These are phyloP conservation scores for Helichrysum umbraculigerum DNA, from an alignment of 129 eudicot genomes.

Conservation along the genomic window DNA sequence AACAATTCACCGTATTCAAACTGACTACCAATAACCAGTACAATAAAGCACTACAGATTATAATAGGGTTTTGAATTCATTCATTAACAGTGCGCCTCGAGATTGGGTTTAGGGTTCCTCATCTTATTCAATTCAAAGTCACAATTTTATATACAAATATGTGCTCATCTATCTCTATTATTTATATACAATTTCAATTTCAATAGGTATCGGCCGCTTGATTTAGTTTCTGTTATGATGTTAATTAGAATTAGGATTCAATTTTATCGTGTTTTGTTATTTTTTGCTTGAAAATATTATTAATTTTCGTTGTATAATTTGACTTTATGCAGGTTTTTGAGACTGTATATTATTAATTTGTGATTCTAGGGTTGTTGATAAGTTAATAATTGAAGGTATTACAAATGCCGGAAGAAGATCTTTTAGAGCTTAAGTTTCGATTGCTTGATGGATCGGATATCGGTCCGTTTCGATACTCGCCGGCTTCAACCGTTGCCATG, in stretches of 20 bases:
- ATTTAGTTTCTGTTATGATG: neutral
- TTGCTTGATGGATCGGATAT: constrained; percentile 89
- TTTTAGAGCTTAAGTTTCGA: constrained; percentile 81
- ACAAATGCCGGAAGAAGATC: constrained; percentile 95
- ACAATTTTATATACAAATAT: neutral
- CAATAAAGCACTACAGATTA: neutral
- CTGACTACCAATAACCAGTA: neutral
- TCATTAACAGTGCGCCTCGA: constrained; percentile 35
- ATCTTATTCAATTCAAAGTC: constrained; percentile 27
- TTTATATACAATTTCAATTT: neutral
- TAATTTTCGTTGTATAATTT: neutral
- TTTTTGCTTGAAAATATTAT: constrained; percentile 1
- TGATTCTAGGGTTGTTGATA: constrained; percentile 22
- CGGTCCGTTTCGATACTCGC: constrained; percentile 85
- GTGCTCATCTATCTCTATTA: neutral
- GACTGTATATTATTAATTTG: constrained; percentile 9
- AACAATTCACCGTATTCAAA: constrained; percentile 21
- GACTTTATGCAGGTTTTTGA: constrained; percentile 19
- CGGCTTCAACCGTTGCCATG: constrained; percentile 77
- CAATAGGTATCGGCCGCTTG: constrained; percentile 3
- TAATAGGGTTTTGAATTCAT: constrained; percentile 19
- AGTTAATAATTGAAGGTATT: neutral
- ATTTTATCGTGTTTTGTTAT: constrained; percentile 7
- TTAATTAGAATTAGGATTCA: neutral
- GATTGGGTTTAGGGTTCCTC: constrained; percentile 59